These are phyloP conservation scores for Leucaena leucocephala DNA, from an alignment of 306 rosid genomes.

Conservation along the genomic window DNA sequence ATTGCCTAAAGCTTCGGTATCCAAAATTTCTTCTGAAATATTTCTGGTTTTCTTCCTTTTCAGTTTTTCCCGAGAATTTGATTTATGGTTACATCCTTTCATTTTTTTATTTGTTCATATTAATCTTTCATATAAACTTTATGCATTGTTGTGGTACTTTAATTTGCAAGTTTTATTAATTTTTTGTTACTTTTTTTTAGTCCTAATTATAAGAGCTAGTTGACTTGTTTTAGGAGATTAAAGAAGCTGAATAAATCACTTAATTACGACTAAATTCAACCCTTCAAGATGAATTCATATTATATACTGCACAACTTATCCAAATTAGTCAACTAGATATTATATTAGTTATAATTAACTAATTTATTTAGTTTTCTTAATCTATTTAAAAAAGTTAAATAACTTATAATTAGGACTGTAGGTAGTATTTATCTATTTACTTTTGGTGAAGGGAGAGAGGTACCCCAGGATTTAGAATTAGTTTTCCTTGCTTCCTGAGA, in stretches of 20 bases:
- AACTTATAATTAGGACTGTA: too few species aligned
- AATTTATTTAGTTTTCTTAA: too few species aligned
- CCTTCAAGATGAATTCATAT: too few species aligned
- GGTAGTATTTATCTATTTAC: too few species aligned
- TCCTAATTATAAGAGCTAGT: too few species aligned
- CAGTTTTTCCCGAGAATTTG: background rate
- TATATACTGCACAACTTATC: too few species aligned
- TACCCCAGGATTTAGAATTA: background rate
- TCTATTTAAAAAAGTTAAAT: too few species aligned
- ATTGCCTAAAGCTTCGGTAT: constrained; percentile 83
- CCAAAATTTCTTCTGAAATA: constrained; percentile 36
- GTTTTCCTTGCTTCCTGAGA: background rate
- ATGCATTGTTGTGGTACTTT: background rate
- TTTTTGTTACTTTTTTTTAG: background rate
- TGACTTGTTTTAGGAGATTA: too few species aligned
- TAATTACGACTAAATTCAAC: too few species aligned
- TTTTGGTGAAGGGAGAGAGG: background rate
- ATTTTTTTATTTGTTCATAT: background rate
- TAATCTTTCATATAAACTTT: background rate
- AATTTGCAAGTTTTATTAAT: background rate
- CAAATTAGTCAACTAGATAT: too few species aligned
- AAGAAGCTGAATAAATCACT: too few species aligned
- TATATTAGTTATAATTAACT: too few species aligned
- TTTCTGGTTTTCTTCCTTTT: constrained; percentile 22
- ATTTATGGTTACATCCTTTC: background rate